These are phyloP conservation scores for Beauveria sp. DNA, from an alignment of 2,329 filamentous ascomycete genomes.

Conservation along the genomic window DNA sequence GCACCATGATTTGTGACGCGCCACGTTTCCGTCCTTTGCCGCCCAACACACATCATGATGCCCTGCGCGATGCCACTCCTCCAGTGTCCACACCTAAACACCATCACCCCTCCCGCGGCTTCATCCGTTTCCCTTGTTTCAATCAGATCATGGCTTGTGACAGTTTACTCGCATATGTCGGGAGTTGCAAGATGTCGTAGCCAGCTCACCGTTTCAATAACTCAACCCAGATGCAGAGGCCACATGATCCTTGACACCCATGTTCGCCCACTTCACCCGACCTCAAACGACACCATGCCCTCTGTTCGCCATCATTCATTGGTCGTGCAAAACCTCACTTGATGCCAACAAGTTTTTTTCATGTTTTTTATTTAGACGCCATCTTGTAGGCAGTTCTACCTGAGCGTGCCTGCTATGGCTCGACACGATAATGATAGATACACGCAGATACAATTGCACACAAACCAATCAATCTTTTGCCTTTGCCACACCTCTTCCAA, in stretches of 20 bases:
- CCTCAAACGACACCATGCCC: neutral
- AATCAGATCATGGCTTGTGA: neutral
- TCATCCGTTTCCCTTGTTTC: neutral
- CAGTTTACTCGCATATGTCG: neutral
- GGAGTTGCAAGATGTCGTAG: neutral
- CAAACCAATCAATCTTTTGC: slow-evolving; percentile 2
- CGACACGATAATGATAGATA: neutral
- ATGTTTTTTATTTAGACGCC: neutral
- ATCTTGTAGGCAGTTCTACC: neutral
- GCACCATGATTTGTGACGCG: too few species aligned
- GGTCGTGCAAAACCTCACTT: neutral
- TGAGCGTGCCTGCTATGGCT: neutral
- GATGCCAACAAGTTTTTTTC: neutral
- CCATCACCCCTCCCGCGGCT: neutral
- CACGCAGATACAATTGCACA: slow-evolving; percentile 4
- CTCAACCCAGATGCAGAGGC: neutral
- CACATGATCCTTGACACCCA: neutral
- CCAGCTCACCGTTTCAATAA: neutral
- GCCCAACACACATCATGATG: too few species aligned
- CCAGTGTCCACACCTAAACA: too few species aligned
- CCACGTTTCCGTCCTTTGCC: too few species aligned
- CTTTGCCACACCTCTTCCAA: neutral
- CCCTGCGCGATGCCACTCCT: too few species aligned
- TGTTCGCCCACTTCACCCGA: neutral
- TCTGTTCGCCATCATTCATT: neutral